Percentiles rank a stretch among this genome's conserved stretches.
Conservation (phyloP, 352 stramenopile genomes). For the Phytophthora rubi region DNA sequence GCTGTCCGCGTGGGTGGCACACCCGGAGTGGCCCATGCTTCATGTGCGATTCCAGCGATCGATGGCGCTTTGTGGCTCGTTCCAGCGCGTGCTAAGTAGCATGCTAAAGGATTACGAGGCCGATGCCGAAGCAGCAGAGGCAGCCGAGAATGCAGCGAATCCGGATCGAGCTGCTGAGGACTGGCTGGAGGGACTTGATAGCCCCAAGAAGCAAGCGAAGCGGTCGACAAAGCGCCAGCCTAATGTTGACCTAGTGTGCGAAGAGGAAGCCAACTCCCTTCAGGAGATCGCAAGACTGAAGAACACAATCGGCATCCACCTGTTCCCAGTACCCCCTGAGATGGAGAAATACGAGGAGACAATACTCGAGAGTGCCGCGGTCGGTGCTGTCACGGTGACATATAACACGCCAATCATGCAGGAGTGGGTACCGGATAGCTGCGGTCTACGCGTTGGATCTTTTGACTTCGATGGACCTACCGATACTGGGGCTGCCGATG, state of each 20-base stretch:
- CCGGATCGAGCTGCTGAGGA: conserved; percentile 30
- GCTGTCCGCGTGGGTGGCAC: conserved; percentile 56
- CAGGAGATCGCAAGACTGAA: conserved; percentile 57
- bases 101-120: conserved; percentile 42
- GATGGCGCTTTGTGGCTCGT: conserved; percentile 55
- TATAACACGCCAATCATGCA: conserved; percentile 80
- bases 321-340: conserved; percentile 69
- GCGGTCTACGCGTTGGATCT: conserved; percentile 61
- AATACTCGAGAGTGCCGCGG: conserved; percentile 58
- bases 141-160: conserved; percentile 26
- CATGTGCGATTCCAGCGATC: conserved; percentile 64
- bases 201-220: conserved; percentile 26
- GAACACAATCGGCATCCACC: conserved; percentile 68
- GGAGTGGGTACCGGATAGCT: conserved; percentile 68
- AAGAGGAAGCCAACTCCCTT: conserved; percentile 45
- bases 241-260: conserved; percentile 72
- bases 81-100: conserved; percentile 54
- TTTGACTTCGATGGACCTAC: conserved; percentile 40
- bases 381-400: conserved; percentile 65
- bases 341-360: conserved; percentile 62
- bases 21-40: conserved; percentile 70
- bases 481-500: conserved; percentile 11
- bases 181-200: conserved; percentile 33
- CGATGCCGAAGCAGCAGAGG: conserved; percentile 28
- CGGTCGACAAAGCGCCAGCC: conserved; percentile 23